Conservation (phyloP, 441 rosid species). For the Corymbia citriodora region DNA sequence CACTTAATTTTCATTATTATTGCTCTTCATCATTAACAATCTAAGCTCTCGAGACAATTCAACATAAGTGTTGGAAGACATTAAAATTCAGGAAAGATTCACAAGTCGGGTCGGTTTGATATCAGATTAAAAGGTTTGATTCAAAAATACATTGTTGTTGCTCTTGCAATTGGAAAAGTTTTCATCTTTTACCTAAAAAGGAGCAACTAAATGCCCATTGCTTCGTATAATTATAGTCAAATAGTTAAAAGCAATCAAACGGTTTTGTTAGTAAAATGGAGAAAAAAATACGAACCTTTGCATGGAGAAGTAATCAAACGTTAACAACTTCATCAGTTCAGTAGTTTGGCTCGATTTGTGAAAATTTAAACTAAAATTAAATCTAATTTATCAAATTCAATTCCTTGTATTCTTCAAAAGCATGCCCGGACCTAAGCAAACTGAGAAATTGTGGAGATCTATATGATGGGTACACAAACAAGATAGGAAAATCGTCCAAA, state of each 20-base stretch:
- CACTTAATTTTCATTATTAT: background rate
- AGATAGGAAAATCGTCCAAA: background rate
- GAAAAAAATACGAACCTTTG: background rate
- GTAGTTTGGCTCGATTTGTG: background rate
- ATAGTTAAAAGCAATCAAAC: too few species aligned
- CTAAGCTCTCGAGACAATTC: background rate
- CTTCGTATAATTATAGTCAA: too few species aligned
- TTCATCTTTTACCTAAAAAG: background rate
- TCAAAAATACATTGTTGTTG: background rate
- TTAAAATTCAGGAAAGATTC: background rate
- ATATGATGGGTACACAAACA: background rate
- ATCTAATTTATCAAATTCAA: background rate
- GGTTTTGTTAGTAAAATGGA: background rate
- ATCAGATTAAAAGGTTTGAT: background rate
- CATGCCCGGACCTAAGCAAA: background rate
- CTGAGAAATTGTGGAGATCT: background rate
- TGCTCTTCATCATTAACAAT: background rate
- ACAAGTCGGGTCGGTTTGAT: rapidly evolving
- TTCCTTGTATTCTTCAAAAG: background rate
- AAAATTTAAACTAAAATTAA: background rate
- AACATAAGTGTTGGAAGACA: background rate
- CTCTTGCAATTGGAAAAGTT: background rate
- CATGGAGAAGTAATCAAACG: background rate
- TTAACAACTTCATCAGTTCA: background rate
- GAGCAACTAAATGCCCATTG: background rate